A percentile compares a stretch with the other conserved stretches of the same genome.
Conservation (phyloP, 768 basidiomycete genomes). For the Leccinum uliginosum region DNA sequence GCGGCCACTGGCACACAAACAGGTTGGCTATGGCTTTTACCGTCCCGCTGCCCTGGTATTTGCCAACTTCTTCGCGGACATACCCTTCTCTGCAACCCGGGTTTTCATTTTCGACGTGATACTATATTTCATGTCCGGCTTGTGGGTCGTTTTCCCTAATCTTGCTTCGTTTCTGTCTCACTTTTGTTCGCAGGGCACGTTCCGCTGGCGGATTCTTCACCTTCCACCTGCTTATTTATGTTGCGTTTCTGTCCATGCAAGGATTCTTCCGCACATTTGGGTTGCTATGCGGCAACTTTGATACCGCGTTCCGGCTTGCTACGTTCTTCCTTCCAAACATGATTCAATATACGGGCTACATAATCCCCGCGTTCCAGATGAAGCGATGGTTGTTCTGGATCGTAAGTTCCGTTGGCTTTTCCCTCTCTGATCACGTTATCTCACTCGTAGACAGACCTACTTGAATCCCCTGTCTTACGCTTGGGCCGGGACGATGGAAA, state of each 20-base stretch:
- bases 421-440: not conserved
- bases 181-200: slow-evolving; percentile 21
- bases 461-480: slow-evolving; percentile 74
- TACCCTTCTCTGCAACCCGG: slow-evolving; percentile 62
- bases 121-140: slow-evolving; percentile 63
- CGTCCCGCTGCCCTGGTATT: slow-evolving; percentile 60
- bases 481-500: slow-evolving; percentile 78
- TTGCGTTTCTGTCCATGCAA: slow-evolving; percentile 70
- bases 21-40: slow-evolving; percentile 63
- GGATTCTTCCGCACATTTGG: slow-evolving; percentile 81
- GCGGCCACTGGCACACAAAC: slow-evolving; percentile 69
- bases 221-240: slow-evolving; percentile 61
- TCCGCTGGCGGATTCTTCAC: slow-evolving; percentile 46
- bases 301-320: slow-evolving; percentile 49
- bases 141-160: slow-evolving; percentile 33
- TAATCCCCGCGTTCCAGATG: slow-evolving; percentile 64
- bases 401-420: slow-evolving; percentile 34
- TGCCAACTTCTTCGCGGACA: slow-evolving; percentile 63
- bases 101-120: slow-evolving; percentile 60
- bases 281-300: slow-evolving; percentile 49
- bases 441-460: slow-evolving; percentile 49
- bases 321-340: slow-evolving; percentile 76
- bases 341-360: slow-evolving; percentile 67
- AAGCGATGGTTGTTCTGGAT: slow-evolving; percentile 87
- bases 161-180: slow-evolving; percentile 18